phyloP scores from a whole-genome alignment of 1,139 yeast species.

The Yarrowia galli region DNA sequence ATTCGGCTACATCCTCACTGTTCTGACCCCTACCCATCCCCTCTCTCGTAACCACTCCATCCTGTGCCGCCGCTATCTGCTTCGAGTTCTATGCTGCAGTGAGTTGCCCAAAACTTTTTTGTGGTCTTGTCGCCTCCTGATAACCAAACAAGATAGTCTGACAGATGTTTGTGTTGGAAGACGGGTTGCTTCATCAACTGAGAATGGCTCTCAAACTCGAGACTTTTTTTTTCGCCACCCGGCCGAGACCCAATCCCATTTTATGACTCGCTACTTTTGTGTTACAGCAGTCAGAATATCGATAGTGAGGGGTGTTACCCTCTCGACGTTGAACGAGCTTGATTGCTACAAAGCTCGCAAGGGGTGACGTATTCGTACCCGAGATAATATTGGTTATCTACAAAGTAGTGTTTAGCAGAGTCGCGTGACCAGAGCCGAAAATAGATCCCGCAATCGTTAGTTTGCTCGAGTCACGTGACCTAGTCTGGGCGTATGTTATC shows the following conservation, averaged over 20 bases:
- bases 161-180: background rate
- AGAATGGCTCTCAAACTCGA: too few relatives aligned
- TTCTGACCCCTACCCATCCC: background rate
- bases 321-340: background rate
- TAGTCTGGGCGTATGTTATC: too few relatives aligned
- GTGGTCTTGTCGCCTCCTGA: background rate
- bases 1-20: background rate
- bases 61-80: background rate
- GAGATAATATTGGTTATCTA: background rate
- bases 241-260: too few relatives aligned
- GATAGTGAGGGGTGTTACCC: background rate
- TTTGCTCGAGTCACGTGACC: too few relatives aligned
- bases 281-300: background rate
- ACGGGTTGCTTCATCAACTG: too few relatives aligned
- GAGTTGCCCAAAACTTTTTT: constrained; percentile 1
- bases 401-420: too few relatives aligned
- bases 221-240: background rate
- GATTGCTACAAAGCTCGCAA: constrained; percentile 2
- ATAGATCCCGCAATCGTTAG: too few relatives aligned
- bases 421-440: too few relatives aligned
- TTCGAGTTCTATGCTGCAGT: too few relatives aligned
- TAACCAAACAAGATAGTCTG: background rate
- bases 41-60: background rate
- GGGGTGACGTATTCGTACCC: background rate
- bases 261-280: too few relatives aligned